Conservation (phyloP, 441 rosid genomes). For the Metrosideros polymorpha region DNA sequence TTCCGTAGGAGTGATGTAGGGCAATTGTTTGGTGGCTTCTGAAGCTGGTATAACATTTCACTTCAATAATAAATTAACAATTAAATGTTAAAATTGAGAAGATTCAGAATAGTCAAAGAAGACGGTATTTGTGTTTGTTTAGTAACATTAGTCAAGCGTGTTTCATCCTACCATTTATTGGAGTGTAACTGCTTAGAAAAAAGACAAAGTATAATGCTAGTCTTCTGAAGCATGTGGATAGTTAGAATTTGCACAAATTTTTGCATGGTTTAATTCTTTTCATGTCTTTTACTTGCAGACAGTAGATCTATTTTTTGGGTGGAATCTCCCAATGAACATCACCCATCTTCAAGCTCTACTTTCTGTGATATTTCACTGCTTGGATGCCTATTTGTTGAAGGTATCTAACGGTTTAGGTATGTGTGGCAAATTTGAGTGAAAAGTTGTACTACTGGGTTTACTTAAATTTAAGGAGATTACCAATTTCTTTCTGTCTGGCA, state of each 20-base stretch:
- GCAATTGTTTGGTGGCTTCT: background rate
- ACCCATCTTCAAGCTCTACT: constrained; percentile 96
- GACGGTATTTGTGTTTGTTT: background rate
- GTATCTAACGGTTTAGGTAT: constrained; percentile 76
- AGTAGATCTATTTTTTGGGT: constrained; percentile 83
- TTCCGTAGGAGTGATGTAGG: background rate
- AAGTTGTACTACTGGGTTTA: background rate
- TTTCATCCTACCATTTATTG: background rate
- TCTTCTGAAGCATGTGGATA: background rate
- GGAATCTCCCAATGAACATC: constrained; percentile 84
- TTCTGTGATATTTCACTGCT: constrained; percentile 78
- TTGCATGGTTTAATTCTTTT: background rate
- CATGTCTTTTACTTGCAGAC: constrained; percentile 56
- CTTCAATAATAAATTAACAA: background rate
- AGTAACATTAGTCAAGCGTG: background rate
- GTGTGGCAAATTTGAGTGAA: background rate
- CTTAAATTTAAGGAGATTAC: background rate
- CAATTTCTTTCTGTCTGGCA: background rate
- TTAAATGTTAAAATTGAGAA: background rate
- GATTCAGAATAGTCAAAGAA: background rate
- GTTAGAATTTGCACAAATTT: background rate
- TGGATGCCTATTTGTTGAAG: constrained; percentile 76
- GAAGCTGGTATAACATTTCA: background rate
- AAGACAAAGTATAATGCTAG: background rate
- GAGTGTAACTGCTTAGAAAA: background rate